These are phyloP conservation scores for Chaetomium fimeti DNA, from an alignment of 495 filamentous ascomycete species.

Conservation along the genomic window DNA sequence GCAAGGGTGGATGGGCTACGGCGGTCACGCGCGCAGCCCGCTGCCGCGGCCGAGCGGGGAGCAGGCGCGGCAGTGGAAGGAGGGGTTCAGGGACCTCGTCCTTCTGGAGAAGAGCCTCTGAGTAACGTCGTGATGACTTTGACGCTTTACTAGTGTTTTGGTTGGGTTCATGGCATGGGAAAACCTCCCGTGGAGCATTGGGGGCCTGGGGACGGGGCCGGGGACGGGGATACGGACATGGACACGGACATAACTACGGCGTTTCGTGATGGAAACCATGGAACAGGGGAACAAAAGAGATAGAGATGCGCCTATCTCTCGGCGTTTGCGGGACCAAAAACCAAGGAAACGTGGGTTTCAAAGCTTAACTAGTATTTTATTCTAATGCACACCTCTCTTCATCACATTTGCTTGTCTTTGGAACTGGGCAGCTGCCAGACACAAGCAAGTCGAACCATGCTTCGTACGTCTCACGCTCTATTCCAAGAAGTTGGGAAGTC, in stretches of 20 bases:
- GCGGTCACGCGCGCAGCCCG: constrained; percentile 72
- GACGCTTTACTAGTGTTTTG: not conserved
- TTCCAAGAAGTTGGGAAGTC: not conserved
- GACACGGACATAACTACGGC: constrained; percentile 14
- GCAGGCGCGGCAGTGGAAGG: constrained; percentile 61
- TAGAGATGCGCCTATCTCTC: constrained; percentile 17
- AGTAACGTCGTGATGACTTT: constrained; percentile 9
- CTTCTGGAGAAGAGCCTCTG: constrained; percentile 58
- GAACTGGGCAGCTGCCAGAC: not conserved
- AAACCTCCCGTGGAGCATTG: not conserved
- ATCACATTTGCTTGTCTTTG: not conserved
- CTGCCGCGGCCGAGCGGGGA: constrained; percentile 65
- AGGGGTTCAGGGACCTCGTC: constrained; percentile 72
- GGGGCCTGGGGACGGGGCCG: not conserved
- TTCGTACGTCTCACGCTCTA: not conserved
- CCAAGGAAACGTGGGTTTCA: constrained; percentile 4
- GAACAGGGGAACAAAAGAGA: constrained; percentile 9
- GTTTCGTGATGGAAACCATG: constrained; percentile 10
- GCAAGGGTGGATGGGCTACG: constrained; percentile 75
- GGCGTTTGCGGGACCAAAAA: constrained; percentile 21
- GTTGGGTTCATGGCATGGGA: not conserved
- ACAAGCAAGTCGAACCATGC: no score
- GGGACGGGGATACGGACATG: no score
- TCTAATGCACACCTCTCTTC: constrained; percentile 18
- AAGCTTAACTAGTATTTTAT: not conserved